Evolutionary conservation across 2,329 filamentous ascomycete genomes (phyloP).

Genomic region (Curvularia verruculosa): DNA sequence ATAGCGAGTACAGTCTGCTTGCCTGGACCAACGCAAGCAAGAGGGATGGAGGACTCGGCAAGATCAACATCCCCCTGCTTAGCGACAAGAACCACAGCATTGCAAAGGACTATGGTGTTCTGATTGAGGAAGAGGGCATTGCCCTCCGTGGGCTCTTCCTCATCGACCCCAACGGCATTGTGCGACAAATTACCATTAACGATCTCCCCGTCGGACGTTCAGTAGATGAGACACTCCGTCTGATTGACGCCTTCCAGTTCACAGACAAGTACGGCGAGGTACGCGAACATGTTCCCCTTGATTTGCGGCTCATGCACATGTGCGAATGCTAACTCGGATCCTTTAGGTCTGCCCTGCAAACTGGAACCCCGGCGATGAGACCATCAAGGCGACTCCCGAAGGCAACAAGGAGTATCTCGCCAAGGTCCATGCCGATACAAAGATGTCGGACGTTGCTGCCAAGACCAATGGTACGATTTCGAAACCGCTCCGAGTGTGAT

Average conservation of each 20-base stretch:
- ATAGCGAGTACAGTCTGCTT: slow-evolving; percentile 64
- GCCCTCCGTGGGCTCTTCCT: slow-evolving; percentile 69
- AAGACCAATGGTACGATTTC: slow-evolving; percentile 39
- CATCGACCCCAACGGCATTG: slow-evolving; percentile 67
- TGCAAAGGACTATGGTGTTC: slow-evolving; percentile 66
- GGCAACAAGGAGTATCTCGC: slow-evolving; percentile 49
- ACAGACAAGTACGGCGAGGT: slow-evolving; percentile 52
- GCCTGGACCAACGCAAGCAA: slow-evolving; percentile 65
- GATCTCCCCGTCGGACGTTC: slow-evolving; percentile 68
- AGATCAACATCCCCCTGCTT: slow-evolving; percentile 66
- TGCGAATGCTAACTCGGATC: slow-evolving; percentile 7
- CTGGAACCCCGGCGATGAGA: slow-evolving; percentile 50
- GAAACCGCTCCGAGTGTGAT: slow-evolving; percentile 1
- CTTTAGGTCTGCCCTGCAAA: slow-evolving; percentile 49
- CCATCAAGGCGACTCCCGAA: slow-evolving; percentile 50
- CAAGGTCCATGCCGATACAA: slow-evolving; percentile 46
- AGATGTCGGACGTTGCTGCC: slow-evolving; percentile 38
- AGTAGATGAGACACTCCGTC: slow-evolving; percentile 67
- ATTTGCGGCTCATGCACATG: neutral
- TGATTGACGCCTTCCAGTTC: slow-evolving; percentile 59
- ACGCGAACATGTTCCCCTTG: slow-evolving; percentile 1
- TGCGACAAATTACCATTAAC: slow-evolving; percentile 69
- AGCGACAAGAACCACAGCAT: slow-evolving; percentile 67
- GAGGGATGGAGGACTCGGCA: slow-evolving; percentile 67
- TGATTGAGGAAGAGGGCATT: slow-evolving; percentile 68